Percentiles rank a stretch among this genome's conserved stretches.
phyloP scores from a whole-genome alignment of 352 stramenopile species.

The Phytophthora sp. region DNA sequence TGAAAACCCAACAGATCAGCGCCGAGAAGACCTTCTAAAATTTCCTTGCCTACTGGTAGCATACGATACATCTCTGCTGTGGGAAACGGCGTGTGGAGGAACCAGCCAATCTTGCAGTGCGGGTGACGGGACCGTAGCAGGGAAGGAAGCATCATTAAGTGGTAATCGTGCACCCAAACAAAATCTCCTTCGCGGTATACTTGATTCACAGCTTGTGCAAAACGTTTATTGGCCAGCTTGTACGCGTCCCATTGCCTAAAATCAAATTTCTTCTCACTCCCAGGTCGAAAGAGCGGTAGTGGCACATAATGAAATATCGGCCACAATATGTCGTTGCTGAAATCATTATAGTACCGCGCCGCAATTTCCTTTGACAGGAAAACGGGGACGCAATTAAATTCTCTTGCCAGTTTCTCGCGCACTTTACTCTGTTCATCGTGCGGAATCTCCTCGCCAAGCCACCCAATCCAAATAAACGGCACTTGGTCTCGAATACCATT shows the following conservation, averaged over 20 bases:
- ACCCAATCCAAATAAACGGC: slow-evolving; percentile 93
- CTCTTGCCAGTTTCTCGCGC: slow-evolving; percentile 77
- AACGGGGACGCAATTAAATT: slow-evolving; percentile 91
- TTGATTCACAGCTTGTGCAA: slow-evolving; percentile 81
- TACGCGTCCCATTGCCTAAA: slow-evolving; percentile 89
- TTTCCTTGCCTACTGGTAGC: slow-evolving; percentile 78
- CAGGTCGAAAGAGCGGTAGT: slow-evolving; percentile 86
- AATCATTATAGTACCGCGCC: slow-evolving; percentile 92
- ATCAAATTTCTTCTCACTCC: slow-evolving; percentile 92
- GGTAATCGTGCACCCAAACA: slow-evolving; percentile 92
- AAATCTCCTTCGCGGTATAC: slow-evolving; percentile 84
- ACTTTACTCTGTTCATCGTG: slow-evolving; percentile 86
- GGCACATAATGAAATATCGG: slow-evolving; percentile 93
- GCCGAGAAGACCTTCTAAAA: slow-evolving; percentile 79
- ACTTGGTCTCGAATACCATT: slow-evolving; percentile 89
- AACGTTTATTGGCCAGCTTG: slow-evolving; percentile 84
- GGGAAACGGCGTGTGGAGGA: slow-evolving; percentile 90
- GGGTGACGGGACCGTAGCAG: slow-evolving; percentile 78
- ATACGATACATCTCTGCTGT: slow-evolving; percentile 88
- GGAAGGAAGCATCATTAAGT: slow-evolving; percentile 87
- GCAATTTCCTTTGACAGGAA: slow-evolving; percentile 91
- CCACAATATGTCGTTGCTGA: slow-evolving; percentile 93
- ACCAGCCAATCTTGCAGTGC: slow-evolving; percentile 84
- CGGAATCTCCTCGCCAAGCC: slow-evolving; percentile 88
- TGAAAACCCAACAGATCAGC: slow-evolving; percentile 88